phyloP scores from a whole-genome alignment of 202 grass and related monocot genomes.

The Musa balbisiana region DNA sequence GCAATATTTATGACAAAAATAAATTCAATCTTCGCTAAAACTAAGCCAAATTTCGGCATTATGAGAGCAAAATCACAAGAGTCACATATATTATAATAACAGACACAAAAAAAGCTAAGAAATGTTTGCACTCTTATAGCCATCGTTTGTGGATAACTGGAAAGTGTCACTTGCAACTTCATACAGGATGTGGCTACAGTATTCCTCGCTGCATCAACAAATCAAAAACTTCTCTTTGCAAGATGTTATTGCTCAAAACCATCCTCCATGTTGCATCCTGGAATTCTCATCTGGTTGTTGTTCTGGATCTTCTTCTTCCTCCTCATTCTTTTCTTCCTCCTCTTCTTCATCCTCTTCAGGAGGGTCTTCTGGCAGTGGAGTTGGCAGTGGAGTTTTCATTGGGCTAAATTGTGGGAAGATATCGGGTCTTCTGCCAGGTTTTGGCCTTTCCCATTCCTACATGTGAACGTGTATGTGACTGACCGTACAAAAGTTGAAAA shows the following conservation, averaged over 20 bases:
- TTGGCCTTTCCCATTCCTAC: conserved; percentile 22
- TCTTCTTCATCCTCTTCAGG: conserved; percentile 22
- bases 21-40: background rate
- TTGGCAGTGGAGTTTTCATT: conserved; percentile 21
- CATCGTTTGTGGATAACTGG: background rate
- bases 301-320: conserved; percentile 17
- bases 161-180: background rate
- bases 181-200: background rate
- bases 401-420: conserved; percentile 24
- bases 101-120: background rate
- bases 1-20: too few species aligned
- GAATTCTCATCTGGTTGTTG: conserved; percentile 11
- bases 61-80: background rate
- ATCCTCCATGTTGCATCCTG: background rate
- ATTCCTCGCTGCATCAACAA: too few species aligned
- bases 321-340: conserved; percentile 16
- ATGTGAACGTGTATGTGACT: background rate
- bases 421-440: conserved; percentile 6
- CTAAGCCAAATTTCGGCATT: background rate
- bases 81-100: background rate
- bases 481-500: background rate
- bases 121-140: background rate
- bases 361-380: conserved; percentile 13
- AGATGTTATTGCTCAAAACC: background rate
- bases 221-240: background rate